Conservation (phyloP, 129 eudicot species). For the Escallonia herrerae region DNA sequence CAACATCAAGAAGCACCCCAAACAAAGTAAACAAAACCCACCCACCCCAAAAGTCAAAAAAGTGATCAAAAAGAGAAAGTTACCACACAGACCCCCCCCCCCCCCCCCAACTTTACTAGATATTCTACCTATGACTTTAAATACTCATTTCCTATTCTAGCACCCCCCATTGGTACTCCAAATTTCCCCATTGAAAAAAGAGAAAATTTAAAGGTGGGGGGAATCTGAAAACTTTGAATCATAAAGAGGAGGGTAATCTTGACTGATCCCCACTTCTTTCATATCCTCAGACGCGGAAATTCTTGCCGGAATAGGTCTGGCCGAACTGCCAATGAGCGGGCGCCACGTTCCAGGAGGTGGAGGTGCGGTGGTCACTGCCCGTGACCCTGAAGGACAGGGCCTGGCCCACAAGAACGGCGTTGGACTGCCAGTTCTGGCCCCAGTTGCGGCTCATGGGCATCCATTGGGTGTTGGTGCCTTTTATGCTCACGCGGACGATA, state of each 20-base stretch:
- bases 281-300: constrained; percentile 46
- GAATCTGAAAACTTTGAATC: constrained; percentile 8
- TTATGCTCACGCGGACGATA: constrained; percentile 49
- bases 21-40: not conserved
- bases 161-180: not conserved
- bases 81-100: too few species aligned
- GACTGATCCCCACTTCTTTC: constrained; percentile 1
- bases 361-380: constrained; percentile 63
- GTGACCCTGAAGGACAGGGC: constrained; percentile 75
- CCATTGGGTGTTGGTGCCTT: constrained; percentile 72
- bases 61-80: not conserved
- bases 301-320: constrained; percentile 66
- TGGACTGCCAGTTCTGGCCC: constrained; percentile 96
- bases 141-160: constrained; percentile 2
- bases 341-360: constrained; percentile 68
- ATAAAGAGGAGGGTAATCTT: constrained; percentile 3
- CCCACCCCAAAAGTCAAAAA: not conserved
- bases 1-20: not conserved
- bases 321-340: constrained; percentile 83
- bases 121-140: too few species aligned
- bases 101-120: too few species aligned
- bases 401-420: constrained; percentile 57
- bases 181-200: constrained; percentile 17
- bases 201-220: constrained; percentile 11
- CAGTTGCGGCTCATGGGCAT: constrained; percentile 79